These are phyloP conservation scores for Pseudogymnoascus verrucosus DNA, from an alignment of 2,329 filamentous ascomycete species.

Conservation along the genomic window DNA sequence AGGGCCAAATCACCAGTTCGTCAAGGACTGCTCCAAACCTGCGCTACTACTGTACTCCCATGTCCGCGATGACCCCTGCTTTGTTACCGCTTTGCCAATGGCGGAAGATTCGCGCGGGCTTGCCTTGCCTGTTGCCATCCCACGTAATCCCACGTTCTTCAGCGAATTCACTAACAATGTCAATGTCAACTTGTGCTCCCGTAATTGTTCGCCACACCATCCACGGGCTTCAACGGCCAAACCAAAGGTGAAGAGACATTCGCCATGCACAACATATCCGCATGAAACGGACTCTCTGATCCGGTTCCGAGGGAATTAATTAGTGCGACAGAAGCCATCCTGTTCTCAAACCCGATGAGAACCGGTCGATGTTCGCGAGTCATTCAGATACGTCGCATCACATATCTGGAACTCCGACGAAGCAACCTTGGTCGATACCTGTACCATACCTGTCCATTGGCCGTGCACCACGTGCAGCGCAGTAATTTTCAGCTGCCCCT, in stretches of 20 bases:
- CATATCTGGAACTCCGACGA: background rate
- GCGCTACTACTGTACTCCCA: background rate
- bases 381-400: background rate
- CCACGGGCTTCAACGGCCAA: background rate
- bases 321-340: background rate
- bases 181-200: background rate
- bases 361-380: background rate
- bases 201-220: background rate
- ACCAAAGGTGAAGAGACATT: background rate
- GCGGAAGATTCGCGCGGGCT: slow-evolving; percentile 4
- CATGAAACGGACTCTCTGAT: background rate
- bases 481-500: slow-evolving; percentile 1
- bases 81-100: background rate
- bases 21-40: background rate
- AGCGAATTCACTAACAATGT: background rate
- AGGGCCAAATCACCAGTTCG: background rate
- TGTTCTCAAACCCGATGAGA: no score
- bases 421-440: slow-evolving; percentile 1
- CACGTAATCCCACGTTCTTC: slow-evolving; percentile 6
- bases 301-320: background rate
- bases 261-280: background rate
- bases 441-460: background rate
- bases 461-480: slow-evolving; percentile 1
- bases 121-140: background rate
- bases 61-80: background rate